These are phyloP conservation scores for Trypanosoma vivax DNA, from an alignment of 208 protist species.

Conservation along the genomic window DNA sequence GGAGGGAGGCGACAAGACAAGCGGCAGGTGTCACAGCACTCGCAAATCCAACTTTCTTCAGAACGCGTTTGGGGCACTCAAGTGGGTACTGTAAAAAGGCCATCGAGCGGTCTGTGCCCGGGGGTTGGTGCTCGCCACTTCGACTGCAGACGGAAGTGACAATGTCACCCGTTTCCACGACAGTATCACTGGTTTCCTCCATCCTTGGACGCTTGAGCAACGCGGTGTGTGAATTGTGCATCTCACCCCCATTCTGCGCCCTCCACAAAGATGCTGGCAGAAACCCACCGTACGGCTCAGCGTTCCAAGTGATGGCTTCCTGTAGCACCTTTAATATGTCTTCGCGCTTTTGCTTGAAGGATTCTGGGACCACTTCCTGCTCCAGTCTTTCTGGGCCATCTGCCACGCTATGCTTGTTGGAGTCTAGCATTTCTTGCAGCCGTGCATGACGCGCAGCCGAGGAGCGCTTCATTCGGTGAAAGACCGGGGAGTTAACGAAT, in stretches of 20 bases:
- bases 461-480: conserved; percentile 41
- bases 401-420: conserved; percentile 19
- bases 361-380: conserved; percentile 14
- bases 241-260: conserved; percentile 4
- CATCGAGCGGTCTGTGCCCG: too few species aligned
- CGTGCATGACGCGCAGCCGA: conserved; percentile 54
- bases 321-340: conserved; percentile 37
- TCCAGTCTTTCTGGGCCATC: conserved; percentile 8
- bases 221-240: too few species aligned
- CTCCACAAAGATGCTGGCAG: conserved; percentile 36
- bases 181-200: too few species aligned
- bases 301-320: conserved; percentile 40
- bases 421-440: conserved; percentile 49
- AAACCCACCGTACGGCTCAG: conserved; percentile 37
- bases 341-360: conserved; percentile 29
- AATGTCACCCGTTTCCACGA: neutral
- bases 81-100: conserved; percentile 24
- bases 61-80: conserved; percentile 26
- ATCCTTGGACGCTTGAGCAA: too few species aligned
- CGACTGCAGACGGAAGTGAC: neutral
- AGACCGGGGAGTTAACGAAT: conserved; percentile 65
- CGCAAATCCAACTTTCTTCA: conserved; percentile 24
- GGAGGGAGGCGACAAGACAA: conserved; percentile 19
- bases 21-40: conserved; percentile 20
- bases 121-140: too few species aligned